Evolutionary conservation across 2,329 filamentous ascomycete species (phyloP).

Genomic region (Calonectria hawksworthii): DNA sequence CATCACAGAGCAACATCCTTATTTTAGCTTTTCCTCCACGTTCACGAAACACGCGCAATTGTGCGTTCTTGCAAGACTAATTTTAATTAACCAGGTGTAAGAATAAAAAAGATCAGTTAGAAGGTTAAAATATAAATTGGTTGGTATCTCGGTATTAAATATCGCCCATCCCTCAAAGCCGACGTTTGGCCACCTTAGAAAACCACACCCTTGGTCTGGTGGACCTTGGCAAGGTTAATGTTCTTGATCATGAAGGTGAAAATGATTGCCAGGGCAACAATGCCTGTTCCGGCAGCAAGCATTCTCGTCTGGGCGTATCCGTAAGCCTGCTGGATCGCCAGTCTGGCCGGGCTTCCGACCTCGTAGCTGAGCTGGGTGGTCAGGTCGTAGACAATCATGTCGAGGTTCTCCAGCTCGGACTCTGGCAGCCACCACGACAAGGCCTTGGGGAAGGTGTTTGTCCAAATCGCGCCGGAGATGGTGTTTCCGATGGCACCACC

Average conservation of each 20-base stretch:
- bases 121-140: neutral
- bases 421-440: conserved; percentile 66
- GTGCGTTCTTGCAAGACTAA: neutral
- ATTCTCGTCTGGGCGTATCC: conserved; percentile 64
- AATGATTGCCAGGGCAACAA: conserved; percentile 50
- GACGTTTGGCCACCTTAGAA: conserved; percentile 53
- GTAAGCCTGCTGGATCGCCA: conserved; percentile 72
- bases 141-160: neutral
- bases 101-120: neutral
- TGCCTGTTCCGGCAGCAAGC: conserved; percentile 54
- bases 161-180: neutral
- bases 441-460: conserved; percentile 54
- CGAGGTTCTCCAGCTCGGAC: conserved; percentile 50
- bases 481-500: conserved; percentile 47
- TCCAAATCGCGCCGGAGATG: conserved; percentile 51
- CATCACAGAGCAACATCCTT: neutral
- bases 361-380: conserved; percentile 64
- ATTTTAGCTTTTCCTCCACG: neutral
- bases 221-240: conserved; percentile 63
- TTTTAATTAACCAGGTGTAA: neutral
- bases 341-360: conserved; percentile 59
- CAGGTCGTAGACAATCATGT: conserved; percentile 67
- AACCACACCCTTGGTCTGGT: conserved; percentile 65
- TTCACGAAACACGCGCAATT: neutral
- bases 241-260: conserved; percentile 63